Conservation (phyloP, 192 early-diverging fungal species). For the Ambispora gerdemannii region DNA sequence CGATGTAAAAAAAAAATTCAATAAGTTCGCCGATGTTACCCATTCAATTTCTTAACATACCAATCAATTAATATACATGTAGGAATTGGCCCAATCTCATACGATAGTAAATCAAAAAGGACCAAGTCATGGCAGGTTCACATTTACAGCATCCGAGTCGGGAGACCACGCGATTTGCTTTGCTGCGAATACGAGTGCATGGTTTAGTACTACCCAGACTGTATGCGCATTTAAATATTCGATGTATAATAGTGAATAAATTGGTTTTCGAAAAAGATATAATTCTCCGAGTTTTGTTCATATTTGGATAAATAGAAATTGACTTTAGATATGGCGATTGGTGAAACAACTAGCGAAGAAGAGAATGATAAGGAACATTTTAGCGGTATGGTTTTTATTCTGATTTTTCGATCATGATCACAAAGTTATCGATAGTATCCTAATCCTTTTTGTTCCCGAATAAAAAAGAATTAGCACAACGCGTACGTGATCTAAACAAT, state of each 20-base stretch:
- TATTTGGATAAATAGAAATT: conserved; percentile 44
- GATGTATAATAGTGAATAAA: too few relatives aligned
- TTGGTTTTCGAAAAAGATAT: too few relatives aligned
- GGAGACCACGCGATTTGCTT: conserved; percentile 94
- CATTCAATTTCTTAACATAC: neutral
- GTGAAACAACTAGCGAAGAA: conserved; percentile 58
- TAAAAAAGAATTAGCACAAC: conserved; percentile 60
- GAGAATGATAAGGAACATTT: conserved; percentile 35
- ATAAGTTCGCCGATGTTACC: neutral
- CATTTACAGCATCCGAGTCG: conserved; percentile 83
- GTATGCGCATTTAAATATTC: conserved; percentile 44
- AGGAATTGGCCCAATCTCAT: conserved; percentile 50
- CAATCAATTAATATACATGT: neutral
- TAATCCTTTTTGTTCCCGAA: neutral
- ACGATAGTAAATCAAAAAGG: conserved; percentile 78
- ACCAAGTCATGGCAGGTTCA: conserved; percentile 72
- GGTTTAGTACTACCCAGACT: conserved; percentile 68
- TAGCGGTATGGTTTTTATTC: conserved; percentile 12
- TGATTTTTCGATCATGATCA: neutral
- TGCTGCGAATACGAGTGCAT: conserved; percentile 58
- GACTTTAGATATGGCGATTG: conserved; percentile 64
- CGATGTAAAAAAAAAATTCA: conserved; percentile 46
- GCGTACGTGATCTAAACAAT: conserved; percentile 78
- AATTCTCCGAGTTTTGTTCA: too few relatives aligned
- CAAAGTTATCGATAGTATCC: neutral